These are phyloP conservation scores for Trichosanthes truncata DNA, from an alignment of 306 rosid species.

Conservation along the genomic window DNA sequence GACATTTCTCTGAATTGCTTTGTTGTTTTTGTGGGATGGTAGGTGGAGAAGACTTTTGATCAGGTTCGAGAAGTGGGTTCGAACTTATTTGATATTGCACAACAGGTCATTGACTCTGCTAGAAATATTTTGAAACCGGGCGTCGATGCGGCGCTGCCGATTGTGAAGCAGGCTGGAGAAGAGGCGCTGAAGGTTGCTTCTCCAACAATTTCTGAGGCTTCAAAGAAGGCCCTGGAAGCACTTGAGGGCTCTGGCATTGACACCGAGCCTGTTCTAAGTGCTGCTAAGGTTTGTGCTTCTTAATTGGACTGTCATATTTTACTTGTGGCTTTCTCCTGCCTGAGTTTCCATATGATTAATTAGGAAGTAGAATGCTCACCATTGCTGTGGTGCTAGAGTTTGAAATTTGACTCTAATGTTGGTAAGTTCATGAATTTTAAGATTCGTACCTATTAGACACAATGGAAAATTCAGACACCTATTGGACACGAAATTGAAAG, in stretches of 20 bases:
- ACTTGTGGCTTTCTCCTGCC: neutral
- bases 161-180: constrained; percentile 63
- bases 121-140: constrained; percentile 64
- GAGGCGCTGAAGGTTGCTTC: constrained; percentile 71
- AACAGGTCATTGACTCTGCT: constrained; percentile 29
- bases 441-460: no score
- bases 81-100: constrained; percentile 36
- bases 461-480: no score
- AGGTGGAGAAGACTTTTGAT: constrained; percentile 80
- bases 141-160: constrained; percentile 55
- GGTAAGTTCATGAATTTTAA: neutral
- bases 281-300: constrained; percentile 55
- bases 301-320: neutral
- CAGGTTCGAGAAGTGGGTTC: constrained; percentile 73
- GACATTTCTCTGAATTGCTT: no score
- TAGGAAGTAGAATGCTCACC: neutral
- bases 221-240: constrained; percentile 73
- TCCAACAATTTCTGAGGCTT: constrained; percentile 66
- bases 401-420: neutral
- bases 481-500: no score
- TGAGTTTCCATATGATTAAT: neutral
- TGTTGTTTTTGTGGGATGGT: neutral
- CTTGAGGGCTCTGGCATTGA: constrained; percentile 66
- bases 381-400: neutral
- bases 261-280: constrained; percentile 47